Percentiles rank a stretch among this genome's conserved stretches.
These are phyloP conservation scores for Cornus suecica DNA, from an alignment of 148 eudicot genomes.

Conservation along the genomic window DNA sequence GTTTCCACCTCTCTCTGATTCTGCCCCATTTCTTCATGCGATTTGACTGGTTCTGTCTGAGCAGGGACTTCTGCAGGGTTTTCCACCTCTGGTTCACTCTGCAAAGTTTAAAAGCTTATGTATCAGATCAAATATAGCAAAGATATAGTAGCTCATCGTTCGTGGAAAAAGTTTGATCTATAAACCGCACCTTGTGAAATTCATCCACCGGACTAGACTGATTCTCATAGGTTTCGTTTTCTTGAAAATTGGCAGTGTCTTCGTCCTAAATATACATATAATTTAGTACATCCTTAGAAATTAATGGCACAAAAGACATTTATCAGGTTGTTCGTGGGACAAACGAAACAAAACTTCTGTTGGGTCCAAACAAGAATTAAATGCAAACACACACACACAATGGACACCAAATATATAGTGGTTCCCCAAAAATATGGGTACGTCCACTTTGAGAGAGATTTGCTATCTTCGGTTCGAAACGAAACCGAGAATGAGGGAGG, in stretches of 20 bases:
- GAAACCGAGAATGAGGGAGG: too few relatives aligned
- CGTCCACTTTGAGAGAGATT: too few relatives aligned
- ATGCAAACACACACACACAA: too few relatives aligned
- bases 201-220: slow-evolving; percentile 48
- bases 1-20: slow-evolving; percentile 27
- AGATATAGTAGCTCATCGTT: background rate
- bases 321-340: background rate
- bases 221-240: slow-evolving; percentile 41
- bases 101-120: slow-evolving; percentile 6
- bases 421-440: too few relatives aligned
- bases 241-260: slow-evolving; percentile 34
- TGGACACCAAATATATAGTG: too few relatives aligned
- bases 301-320: background rate
- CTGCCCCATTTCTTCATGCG: slow-evolving; percentile 20
- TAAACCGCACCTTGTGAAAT: slow-evolving; percentile 41
- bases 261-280: slow-evolving; percentile 37
- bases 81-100: slow-evolving; percentile 46
- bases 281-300: background rate
- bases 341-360: background rate
- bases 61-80: slow-evolving; percentile 34
- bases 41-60: slow-evolving; percentile 32
- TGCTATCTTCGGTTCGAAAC: too few relatives aligned
- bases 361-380: too few relatives aligned
- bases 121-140: background rate
- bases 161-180: background rate